Evolutionary conservation across 768 basidiomycete species (phyloP).

Genomic region (Leccinum aurantiacum): DNA sequence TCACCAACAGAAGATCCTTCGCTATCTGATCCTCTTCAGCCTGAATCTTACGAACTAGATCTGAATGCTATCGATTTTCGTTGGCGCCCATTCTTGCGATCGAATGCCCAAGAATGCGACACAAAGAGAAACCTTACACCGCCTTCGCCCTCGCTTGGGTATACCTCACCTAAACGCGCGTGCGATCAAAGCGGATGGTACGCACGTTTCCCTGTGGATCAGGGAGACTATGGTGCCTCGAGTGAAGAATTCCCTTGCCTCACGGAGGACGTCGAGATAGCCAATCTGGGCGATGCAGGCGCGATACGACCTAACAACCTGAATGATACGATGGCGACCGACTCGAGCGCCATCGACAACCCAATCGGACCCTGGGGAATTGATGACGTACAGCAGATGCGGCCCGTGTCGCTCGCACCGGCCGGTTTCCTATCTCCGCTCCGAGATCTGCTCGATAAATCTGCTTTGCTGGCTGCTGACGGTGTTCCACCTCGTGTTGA

Average conservation of each 20-base stretch:
- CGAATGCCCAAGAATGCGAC: constrained; percentile 13
- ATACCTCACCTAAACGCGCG: constrained; percentile 4
- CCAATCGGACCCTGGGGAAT: constrained; percentile 8
- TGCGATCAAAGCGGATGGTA: constrained; percentile 21
- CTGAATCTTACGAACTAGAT: constrained; percentile 39
- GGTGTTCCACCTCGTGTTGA: constrained; percentile 17
- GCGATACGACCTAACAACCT: constrained; percentile 11
- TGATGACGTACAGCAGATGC: constrained; percentile 14
- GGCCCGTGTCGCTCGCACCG: constrained; percentile 19
- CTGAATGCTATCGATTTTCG: constrained; percentile 48
- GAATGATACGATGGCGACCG: background rate
- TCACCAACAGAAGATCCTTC: constrained; percentile 51
- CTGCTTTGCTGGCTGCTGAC: constrained; percentile 9
- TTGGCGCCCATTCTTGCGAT: constrained; percentile 53
- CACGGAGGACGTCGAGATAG: constrained; percentile 8
- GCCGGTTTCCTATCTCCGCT: constrained; percentile 34
- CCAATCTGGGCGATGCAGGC: constrained; percentile 7
- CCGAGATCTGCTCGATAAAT: constrained; percentile 7
- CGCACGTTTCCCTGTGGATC: constrained; percentile 15
- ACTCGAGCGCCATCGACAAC: background rate
- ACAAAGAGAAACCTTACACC: background rate
- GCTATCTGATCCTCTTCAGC: constrained; percentile 38
- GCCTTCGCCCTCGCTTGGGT: constrained; percentile 4
- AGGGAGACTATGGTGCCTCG: constrained; percentile 6
- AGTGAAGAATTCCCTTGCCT: constrained; percentile 13